Evolutionary conservation across 495 filamentous ascomycete species (phyloP), one percentile per base, ranked within the genome.

Genomic region (Penicillium crystallinum): DNA sequence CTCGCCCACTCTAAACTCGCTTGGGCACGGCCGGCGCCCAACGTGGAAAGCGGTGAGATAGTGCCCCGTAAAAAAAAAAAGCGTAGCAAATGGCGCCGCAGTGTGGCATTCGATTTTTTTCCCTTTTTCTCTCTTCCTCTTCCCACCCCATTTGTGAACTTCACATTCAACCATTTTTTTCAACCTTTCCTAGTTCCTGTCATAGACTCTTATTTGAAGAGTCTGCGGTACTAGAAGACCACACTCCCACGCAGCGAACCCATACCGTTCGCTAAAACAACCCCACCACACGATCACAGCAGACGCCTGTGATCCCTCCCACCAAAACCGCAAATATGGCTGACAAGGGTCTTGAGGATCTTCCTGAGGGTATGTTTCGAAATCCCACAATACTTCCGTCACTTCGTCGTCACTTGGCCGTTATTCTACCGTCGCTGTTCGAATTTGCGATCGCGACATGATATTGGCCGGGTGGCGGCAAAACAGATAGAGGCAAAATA

Each of bases 301-400:
- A 77, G 23, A 81, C 69, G 83, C 80, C 84, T 87, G 85, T 82
- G 85, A 85, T 91, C 87, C 78, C 64, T 68, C 64, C 62, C 58
- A 68, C 60, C 49, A 64, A 11, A 77, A 75, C 73, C 82, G 83
- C 89, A 91, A 97, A 86, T 81, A 97, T 97, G 91, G 90, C 84
- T 64, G 88, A 90, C 61, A 95, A 96, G 80, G 91, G 91, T 73
- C 88, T 97, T 76, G 91, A 97, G 82, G 91, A 97, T 67, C 82
- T 97, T 74, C 84, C 86, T 64, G 89, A 92, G 78, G 80, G 89
- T 93, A 81, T 65, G 86, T 75, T 57, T 47, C 53, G 31, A 6
- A 30, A 17, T 17, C 34, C 37, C 49, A 30, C 14, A 27, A 29
- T 14, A 23, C 45, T 25, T n/a, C 38, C 34, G 39, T 36, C 17